Base-by-base conservation (phyloP, 805 yeast species). In the Schwanniomyces polymorphus region DNA sequence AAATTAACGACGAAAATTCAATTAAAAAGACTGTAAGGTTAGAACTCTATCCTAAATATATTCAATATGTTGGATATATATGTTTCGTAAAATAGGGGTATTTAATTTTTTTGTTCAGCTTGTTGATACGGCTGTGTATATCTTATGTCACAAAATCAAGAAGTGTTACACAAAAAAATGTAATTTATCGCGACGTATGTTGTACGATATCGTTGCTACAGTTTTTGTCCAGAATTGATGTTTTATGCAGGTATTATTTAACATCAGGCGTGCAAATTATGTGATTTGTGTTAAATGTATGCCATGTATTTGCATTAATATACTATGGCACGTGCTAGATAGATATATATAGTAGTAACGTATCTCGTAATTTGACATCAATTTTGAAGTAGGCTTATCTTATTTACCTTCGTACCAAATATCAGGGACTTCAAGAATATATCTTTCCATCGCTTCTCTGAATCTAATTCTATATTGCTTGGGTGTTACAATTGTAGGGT, bases 401-500 rank as follows among this genome's bases (percentile, higher is more conserved):
- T 21, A 42, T 27, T 39, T 43, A 4, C 73, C 75, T 48, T 73
- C 76, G 53, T 74, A 74, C 78, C 78, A 74, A n/a, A 70, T 63
- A 54, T 87, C 97, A 0, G 99, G 99, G 6, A 95, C 97, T 85
- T 92, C 91, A 50, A 92, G 67, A 46, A 94, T 88, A 57, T 94
- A 94, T 38, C 97, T 70, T 59, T 92, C 98, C 99, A 94, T 94
- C 1, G 99, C 98, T 61, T 92, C 98, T 53, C 99, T 77, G 63
- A 94, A 94, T 54, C 99, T 74, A 47, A 86, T 89, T 57, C 95
- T 86, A 65, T 94, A 94, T 67, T 94, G 99, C 58, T 91, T 83
- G 1, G 99, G 99, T 0, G 99, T 92, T 7, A 94, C 92, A 27
- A 94, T 96, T 0, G 99, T 94, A 0, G 99, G 99, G 54, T 88